Conservation (phyloP, 768 basidiomycete species). For the Strobilomyces confusus region DNA sequence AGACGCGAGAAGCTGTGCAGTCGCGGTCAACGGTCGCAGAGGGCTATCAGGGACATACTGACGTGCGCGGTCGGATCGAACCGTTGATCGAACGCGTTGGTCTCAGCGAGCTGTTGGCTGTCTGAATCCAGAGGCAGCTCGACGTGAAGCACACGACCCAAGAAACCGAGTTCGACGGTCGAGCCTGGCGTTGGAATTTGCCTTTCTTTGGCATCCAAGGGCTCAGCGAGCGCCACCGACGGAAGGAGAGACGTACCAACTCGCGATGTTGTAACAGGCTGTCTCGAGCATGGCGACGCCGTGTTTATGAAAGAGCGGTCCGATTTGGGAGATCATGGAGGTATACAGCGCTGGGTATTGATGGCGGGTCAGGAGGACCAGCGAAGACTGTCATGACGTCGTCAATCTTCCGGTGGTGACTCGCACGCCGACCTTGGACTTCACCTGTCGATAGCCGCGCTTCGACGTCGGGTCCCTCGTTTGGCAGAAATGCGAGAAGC, state of each 20-base stretch:
- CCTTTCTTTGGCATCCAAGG: slow-evolving; percentile 58
- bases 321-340: slow-evolving; percentile 60
- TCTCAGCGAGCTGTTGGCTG: slow-evolving; percentile 67
- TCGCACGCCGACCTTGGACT: background rate
- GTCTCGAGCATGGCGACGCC: slow-evolving; percentile 80
- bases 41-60: background rate
- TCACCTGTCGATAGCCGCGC: slow-evolving; percentile 78
- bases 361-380: slow-evolving; percentile 78
- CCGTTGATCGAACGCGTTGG: slow-evolving; percentile 45
- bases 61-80: slow-evolving; percentile 55
- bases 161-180: slow-evolving; percentile 75
- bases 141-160: slow-evolving; percentile 71
- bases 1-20: slow-evolving; percentile 63
- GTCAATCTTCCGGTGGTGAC: background rate
- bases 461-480: slow-evolving; percentile 58
- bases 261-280: slow-evolving; percentile 80
- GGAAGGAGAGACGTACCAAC: slow-evolving; percentile 55
- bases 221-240: slow-evolving; percentile 6
- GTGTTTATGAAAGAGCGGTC: slow-evolving; percentile 68
- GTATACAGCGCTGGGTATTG: slow-evolving; percentile 83
- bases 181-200: slow-evolving; percentile 62
- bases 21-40: background rate
- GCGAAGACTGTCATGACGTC: slow-evolving; percentile 29
- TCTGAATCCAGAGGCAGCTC: slow-evolving; percentile 67
- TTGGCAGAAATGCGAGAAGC: slow-evolving; percentile 76